Base-by-base conservation (phyloP, 805 yeast species). In the Groenewaldozyma salmanticensis region DNA sequence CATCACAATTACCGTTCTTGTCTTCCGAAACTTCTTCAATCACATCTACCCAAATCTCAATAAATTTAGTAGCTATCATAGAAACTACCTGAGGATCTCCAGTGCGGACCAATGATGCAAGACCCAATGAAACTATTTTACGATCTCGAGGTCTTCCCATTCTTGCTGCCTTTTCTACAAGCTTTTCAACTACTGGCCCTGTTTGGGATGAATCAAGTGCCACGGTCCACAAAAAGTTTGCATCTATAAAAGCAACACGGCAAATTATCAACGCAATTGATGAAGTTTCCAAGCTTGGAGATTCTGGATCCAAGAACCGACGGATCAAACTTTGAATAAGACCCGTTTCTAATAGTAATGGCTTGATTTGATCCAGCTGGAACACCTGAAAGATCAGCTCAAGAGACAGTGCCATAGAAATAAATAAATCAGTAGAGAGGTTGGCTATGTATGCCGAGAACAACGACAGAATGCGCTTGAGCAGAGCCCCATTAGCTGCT, bases 21-120 rank as follows among this genome's bases (percentile, higher is more conserved):
- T 52, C 56, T 54, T 88, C 96, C 42, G 77, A 73, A 11, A 81
- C 68, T 54, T 86, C 95, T 51, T 88, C 96, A 37, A 84, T 55
- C 44, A 81, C 68, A 38, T 71, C 64, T 3, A 68, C 61, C 75
- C 76, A 71, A 4, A 70, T 48, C 2, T 66, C 58, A 4, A 74
- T 57, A 7, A 65, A 50, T 2, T 56, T 54, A 20, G 57, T 55
- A 4, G 40, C 54, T 35, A 49, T 60, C n/a, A 54, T 47, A 37
- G 62, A 47, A 11, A 64, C 50, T 1, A 56, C 50, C 4, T 21
- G 31, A 2, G 52, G 44, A 19, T 55, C 46, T 1, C 65, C 65
- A 1, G 70, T 61, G 21, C 68, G 59, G 9, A 74, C 50, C 38
- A 81, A 50, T 7, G 78, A 61, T 2, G 80, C 62, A 5, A 82